Conservation (phyloP, 768 basidiomycete genomes). For the Mycena haematopus region DNA sequence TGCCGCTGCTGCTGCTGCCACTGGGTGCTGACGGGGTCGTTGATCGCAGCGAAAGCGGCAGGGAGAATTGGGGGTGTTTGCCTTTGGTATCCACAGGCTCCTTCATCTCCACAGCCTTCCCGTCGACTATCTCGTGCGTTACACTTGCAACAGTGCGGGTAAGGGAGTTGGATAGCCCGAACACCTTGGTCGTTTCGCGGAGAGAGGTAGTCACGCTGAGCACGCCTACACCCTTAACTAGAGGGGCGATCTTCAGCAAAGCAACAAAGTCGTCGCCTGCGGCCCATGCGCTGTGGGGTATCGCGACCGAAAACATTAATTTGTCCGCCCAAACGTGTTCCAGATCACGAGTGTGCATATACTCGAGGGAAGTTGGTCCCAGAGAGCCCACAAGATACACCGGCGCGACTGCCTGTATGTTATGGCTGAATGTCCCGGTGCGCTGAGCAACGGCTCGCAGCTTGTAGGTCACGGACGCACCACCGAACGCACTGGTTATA, state of each 20-base stretch:
- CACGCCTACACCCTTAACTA: conserved; percentile 86
- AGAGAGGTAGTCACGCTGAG: conserved; percentile 72
- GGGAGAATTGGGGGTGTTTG: conserved; percentile 4
- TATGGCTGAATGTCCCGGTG: conserved; percentile 64
- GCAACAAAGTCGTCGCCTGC: conserved; percentile 87
- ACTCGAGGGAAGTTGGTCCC: conserved; percentile 86
- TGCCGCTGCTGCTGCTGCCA: conserved; percentile 16
- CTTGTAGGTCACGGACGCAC: conserved; percentile 81
- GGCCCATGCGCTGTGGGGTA: conserved; percentile 96
- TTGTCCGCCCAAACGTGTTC: conserved; percentile 98
- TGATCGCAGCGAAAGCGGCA: conserved; percentile 4
- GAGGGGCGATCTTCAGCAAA: conserved; percentile 84
- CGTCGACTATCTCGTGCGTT: conserved; percentile 73
- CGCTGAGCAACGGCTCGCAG: conserved; percentile 84
- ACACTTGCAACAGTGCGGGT: conserved; percentile 64
- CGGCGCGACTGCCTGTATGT: conserved; percentile 66
- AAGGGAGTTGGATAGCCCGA: conserved; percentile 54
- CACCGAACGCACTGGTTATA: conserved; percentile 57
- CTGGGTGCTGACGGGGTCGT: not conserved
- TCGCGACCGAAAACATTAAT: conserved; percentile 91
- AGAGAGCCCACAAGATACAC: conserved; percentile 78
- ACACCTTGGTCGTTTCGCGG: conserved; percentile 76
- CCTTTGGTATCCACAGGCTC: conserved; percentile 26
- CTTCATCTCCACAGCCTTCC: conserved; percentile 52
- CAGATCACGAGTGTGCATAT: conserved; percentile 92